Evolutionary conservation across 108 stramenopile species (phyloP).

Genomic region (Cyclostephanos invisitatus): DNA sequence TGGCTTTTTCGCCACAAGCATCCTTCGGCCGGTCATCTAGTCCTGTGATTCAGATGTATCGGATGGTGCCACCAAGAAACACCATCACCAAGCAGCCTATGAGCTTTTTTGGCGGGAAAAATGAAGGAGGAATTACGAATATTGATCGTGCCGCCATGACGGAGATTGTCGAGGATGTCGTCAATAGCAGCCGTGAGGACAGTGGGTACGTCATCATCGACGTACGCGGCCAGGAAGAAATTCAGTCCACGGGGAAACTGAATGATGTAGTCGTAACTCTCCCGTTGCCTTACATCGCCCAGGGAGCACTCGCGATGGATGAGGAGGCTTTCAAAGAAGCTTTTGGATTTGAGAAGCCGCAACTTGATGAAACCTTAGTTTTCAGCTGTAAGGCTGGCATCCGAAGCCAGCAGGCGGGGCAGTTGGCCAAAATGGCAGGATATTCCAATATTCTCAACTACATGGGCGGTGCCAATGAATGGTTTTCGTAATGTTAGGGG

Average conservation of each 20-base stretch:
- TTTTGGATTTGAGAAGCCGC: constrained; percentile 74
- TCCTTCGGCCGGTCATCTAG: neutral
- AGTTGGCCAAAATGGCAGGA: constrained; percentile 61
- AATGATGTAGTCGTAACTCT: constrained; percentile 57
- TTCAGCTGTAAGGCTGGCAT: constrained; percentile 79
- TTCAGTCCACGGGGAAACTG: constrained; percentile 68
- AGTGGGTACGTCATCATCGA: constrained; percentile 74
- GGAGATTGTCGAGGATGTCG: constrained; percentile 73
- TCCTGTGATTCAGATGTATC: neutral
- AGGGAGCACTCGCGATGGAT: constrained; percentile 64
- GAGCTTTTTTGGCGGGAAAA: constrained; percentile 33
- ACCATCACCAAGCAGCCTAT: constrained; percentile 13
- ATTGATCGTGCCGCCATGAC: constrained; percentile 52
- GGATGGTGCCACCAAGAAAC: neutral
- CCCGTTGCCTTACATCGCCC: constrained; percentile 60
- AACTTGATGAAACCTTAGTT: constrained; percentile 68
- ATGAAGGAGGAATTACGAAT: constrained; percentile 26
- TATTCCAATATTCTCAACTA: constrained; percentile 80
- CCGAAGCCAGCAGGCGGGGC: constrained; percentile 59
- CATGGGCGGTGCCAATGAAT: constrained; percentile 69
- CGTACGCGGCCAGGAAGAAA: constrained; percentile 68
- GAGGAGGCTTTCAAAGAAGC: constrained; percentile 76
- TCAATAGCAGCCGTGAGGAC: constrained; percentile 61
- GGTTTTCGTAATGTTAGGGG: constrained; percentile 77
- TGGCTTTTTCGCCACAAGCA: constrained; percentile 4